Base-by-base conservation (phyloP, 768 basidiomycete genomes). In the Coprinellus aureogranulatus region DNA sequence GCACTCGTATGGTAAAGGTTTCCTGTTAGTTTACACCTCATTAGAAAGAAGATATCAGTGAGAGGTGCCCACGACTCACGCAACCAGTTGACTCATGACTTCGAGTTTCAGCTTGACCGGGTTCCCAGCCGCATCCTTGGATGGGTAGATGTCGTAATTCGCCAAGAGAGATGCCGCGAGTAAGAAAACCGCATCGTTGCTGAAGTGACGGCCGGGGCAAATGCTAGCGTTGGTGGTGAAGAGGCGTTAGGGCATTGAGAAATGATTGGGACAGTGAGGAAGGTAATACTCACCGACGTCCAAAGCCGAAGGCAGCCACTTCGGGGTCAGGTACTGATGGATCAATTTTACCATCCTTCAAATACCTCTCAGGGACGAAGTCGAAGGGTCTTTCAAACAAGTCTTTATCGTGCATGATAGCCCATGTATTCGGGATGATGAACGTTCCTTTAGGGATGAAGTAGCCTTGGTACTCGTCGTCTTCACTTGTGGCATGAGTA, bases 341-440 rank as follows among this genome's bases (percentile, higher is more conserved):
- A 10, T 52, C 50, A 23, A 52, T 16, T n/a, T 37, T 2, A 30
- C 30, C 30, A 5, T 30, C 50, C 20, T 52, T 52, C 16, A 52
- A 14, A 22, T 37, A 52, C 4, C 50, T 30, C 10, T 37, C 50
- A 20, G 50, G 50, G 3, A 37, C 39, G 20, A 52, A 52, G 5
- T 31, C 34, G 18, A 68, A 59, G 0, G 75, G 75, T 40, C 73
- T 63, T 3, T 67, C 65, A 54, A 68, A 77, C 1, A 65, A 57
- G 12, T 63, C 53, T 2, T 69, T 68, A 57, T 76, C 70, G 20
- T 66, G 71, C 57, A 70, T 54, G 16, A 73, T 68, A 5, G 47
- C 40, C 57, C 63, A 64, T 2, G 48, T 45, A 31, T 64, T 62
- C 22, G 57, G 42, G 14, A 64, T 23, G 8, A 64, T 31, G 14